These are phyloP conservation scores for Salix udensis DNA, from an alignment of 345 rosid genomes.

Conservation along the genomic window DNA sequence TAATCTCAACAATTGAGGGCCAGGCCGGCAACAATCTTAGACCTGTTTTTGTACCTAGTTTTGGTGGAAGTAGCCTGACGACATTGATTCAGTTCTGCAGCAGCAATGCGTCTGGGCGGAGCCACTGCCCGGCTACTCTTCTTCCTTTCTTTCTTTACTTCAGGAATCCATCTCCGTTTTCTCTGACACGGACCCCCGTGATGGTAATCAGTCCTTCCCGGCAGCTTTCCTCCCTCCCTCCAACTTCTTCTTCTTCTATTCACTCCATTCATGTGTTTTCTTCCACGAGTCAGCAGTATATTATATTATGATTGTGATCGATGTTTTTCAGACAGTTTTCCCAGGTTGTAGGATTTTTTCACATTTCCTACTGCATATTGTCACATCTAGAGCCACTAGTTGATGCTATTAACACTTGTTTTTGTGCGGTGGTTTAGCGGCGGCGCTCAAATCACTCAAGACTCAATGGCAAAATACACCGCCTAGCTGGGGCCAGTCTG, in stretches of 20 bases:
- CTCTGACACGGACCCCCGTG: conserved; percentile 56
- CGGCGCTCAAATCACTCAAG: conserved; percentile 72
- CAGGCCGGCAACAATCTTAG: conserved; percentile 1
- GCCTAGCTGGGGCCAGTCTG: conserved; percentile 63
- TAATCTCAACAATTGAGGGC: not conserved
- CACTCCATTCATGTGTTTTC: not conserved
- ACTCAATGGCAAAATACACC: conserved; percentile 72
- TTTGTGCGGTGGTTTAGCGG: conserved; percentile 39
- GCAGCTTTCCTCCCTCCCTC: not conserved
- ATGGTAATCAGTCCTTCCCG: conserved; percentile 36
- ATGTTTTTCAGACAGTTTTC: not conserved
- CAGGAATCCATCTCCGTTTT: conserved; percentile 23
- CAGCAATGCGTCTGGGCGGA: conserved; percentile 2
- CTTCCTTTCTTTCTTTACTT: conserved; percentile 27
- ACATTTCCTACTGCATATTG: not conserved
- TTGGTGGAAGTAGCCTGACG: not conserved
- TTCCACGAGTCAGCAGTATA: not conserved
- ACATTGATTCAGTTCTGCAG: not conserved
- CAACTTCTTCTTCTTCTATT: not conserved
- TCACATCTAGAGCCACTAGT: not conserved
- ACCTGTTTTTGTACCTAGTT: not conserved
- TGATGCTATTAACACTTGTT: not conserved
- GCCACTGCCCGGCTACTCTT: conserved; percentile 31
- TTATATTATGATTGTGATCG: not conserved
- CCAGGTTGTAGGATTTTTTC: not conserved